Conservation (phyloP, 169 alveolate genomes). For the Neospora caninum region DNA sequence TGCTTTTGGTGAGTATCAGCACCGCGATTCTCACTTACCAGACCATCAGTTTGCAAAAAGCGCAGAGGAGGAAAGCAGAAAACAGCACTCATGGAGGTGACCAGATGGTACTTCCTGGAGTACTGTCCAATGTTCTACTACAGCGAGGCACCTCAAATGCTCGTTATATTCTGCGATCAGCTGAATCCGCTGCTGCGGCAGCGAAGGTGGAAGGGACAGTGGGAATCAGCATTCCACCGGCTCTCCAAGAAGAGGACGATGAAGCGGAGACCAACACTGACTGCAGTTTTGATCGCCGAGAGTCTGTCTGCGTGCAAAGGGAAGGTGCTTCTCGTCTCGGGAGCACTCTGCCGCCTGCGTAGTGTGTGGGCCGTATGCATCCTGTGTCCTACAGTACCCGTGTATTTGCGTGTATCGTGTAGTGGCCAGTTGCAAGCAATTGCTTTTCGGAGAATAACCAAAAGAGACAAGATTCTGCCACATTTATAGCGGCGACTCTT, state of each 20-base stretch:
- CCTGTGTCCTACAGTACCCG: too few relatives aligned
- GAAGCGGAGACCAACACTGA: not conserved
- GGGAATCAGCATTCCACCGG: not conserved
- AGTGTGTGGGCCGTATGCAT: not conserved
- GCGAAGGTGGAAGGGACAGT: not conserved
- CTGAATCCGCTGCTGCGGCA: not conserved
- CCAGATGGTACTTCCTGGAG: not conserved
- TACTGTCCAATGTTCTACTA: not conserved
- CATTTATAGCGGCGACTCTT: too few relatives aligned
- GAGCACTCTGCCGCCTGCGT: not conserved
- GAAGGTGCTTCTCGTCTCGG: not conserved
- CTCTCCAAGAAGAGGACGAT: not conserved
- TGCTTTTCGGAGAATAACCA: too few relatives aligned
- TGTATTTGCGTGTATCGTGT: too few relatives aligned
- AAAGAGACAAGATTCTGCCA: too few relatives aligned
- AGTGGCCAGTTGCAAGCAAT: too few relatives aligned
- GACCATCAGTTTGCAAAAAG: not conserved
- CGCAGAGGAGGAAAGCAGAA: not conserved
- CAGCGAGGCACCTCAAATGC: not conserved
- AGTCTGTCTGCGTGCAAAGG: not conserved
- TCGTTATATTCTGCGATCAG: not conserved
- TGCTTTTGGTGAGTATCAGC: not conserved
- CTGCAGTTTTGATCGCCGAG: not conserved
- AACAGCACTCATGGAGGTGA: not conserved
- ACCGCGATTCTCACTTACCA: not conserved